Conservation (phyloP, 1,284 basidiomycete genomes). For the Lignosus rhinocerotis region DNA sequence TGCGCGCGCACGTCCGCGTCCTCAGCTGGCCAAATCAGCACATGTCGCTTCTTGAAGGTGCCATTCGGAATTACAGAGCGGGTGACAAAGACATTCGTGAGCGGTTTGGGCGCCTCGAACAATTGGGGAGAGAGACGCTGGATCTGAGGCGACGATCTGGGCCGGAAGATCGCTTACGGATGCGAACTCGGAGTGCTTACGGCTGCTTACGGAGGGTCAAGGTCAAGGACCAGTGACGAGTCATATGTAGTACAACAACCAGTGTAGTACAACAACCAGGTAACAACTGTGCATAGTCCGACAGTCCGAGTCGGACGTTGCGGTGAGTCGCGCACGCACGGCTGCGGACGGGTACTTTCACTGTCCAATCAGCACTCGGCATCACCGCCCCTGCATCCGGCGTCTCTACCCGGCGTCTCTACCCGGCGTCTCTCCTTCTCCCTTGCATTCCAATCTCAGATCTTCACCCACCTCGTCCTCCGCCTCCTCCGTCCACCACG, state of each 20-base stretch:
- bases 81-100: background rate
- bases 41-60: no score
- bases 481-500: background rate
- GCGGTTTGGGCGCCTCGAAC: background rate
- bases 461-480: slow-evolving; percentile 4
- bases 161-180: slow-evolving; percentile 15
- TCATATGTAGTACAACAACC: no score
- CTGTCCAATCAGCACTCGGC: slow-evolving; percentile 13
- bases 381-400: slow-evolving; percentile 4
- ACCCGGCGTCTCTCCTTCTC: background rate
- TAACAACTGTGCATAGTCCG: no score
- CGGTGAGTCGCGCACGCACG: background rate
- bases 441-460: slow-evolving; percentile 26
- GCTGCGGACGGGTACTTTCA: no score
- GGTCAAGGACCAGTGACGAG: no score
- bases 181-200: slow-evolving; percentile 20
- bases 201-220: slow-evolving; percentile 16
- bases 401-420: background rate
- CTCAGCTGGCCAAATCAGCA: no score
- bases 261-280: no score
- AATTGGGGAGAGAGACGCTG: slow-evolving; percentile 1
- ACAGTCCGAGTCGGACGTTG: slow-evolving; percentile 2
- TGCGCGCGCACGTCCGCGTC: no score
- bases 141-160: slow-evolving; percentile 7
- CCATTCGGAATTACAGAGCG: slow-evolving; percentile 10